Evolutionary conservation across 208 protist genomes (phyloP).

Genomic region (Acanthamoeba lenticulata): DNA sequence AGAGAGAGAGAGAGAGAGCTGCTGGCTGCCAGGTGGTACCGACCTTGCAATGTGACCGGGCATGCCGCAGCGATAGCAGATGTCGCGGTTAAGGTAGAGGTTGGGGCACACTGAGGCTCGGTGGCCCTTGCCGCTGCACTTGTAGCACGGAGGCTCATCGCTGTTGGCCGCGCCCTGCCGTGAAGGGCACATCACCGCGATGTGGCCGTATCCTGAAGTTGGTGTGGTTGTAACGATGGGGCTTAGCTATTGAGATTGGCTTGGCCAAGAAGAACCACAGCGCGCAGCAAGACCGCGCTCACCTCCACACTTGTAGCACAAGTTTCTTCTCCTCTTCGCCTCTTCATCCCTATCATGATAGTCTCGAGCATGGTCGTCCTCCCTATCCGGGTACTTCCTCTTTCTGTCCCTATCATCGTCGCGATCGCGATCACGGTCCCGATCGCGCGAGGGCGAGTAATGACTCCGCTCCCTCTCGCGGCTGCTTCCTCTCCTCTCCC

Average conservation of each 20-base stretch:
- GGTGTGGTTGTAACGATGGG: too few species aligned
- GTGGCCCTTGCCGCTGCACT: slow-evolving; percentile 66
- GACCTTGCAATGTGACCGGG: slow-evolving; percentile 60
- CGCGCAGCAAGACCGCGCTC: background rate
- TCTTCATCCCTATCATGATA: slow-evolving; percentile 52
- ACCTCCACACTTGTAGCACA: slow-evolving; percentile 69
- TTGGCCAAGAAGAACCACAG: background rate
- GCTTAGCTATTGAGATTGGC: too few species aligned
- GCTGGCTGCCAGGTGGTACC: background rate
- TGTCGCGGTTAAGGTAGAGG: slow-evolving; percentile 59
- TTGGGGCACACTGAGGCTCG: slow-evolving; percentile 48
- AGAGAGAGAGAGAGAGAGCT: background rate
- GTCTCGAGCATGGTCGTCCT: slow-evolving; percentile 28
- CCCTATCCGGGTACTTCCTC: slow-evolving; percentile 66
- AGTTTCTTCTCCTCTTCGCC: slow-evolving; percentile 63
- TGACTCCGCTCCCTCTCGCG: slow-evolving; percentile 28
- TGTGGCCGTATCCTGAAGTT: slow-evolving; percentile 32
- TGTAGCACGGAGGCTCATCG: slow-evolving; percentile 67
- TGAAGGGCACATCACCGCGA: slow-evolving; percentile 61
- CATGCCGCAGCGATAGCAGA: slow-evolving; percentile 59
- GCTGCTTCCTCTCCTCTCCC: slow-evolving; percentile 58
- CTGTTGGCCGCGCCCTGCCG: slow-evolving; percentile 49
- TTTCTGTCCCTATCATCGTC: slow-evolving; percentile 33
- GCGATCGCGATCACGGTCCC: slow-evolving; percentile 16
- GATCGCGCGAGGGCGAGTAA: slow-evolving; percentile 21